phyloP scores from a whole-genome alignment of 306 rosid species.

The Corylus americana region DNA sequence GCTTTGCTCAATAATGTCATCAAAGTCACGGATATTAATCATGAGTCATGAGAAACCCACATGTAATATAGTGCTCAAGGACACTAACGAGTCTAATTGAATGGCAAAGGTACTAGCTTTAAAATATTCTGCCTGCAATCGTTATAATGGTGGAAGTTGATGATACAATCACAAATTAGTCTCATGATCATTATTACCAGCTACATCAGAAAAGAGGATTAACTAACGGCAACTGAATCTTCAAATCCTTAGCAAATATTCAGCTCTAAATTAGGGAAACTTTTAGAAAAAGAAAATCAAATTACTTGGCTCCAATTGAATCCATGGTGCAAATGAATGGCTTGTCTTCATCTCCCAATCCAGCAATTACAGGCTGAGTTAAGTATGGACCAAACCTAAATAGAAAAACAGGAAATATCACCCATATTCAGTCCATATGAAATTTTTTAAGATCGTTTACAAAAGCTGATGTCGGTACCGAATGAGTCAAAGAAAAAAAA shows the following conservation, averaged over 20 bases:
- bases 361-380: constrained; percentile 96
- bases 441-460: neutral
- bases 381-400: constrained; percentile 94
- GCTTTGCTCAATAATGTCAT: neutral
- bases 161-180: neutral
- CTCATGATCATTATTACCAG: neutral
- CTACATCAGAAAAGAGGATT: neutral
- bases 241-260: neutral
- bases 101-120: neutral
- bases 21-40: neutral
- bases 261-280: neutral
- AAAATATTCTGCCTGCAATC: neutral
- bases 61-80: too few species aligned
- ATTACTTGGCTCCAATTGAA: constrained; percentile 94
- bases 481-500: neutral
- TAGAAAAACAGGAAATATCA: neutral
- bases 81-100: neutral
- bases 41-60: neutral
- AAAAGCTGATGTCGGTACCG: neutral
- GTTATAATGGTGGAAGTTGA: neutral
- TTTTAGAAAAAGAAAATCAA: constrained; percentile 2
- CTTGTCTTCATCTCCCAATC: constrained; percentile 79
- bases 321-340: constrained; percentile 99
- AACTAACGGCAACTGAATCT: neutral
- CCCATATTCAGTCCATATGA: neutral